A percentile compares a stretch with the other conserved stretches of the same genome.
phyloP scores from a whole-genome alignment of 2,329 filamentous ascomycete genomes.

The Phyllosticta citrichinensis region DNA sequence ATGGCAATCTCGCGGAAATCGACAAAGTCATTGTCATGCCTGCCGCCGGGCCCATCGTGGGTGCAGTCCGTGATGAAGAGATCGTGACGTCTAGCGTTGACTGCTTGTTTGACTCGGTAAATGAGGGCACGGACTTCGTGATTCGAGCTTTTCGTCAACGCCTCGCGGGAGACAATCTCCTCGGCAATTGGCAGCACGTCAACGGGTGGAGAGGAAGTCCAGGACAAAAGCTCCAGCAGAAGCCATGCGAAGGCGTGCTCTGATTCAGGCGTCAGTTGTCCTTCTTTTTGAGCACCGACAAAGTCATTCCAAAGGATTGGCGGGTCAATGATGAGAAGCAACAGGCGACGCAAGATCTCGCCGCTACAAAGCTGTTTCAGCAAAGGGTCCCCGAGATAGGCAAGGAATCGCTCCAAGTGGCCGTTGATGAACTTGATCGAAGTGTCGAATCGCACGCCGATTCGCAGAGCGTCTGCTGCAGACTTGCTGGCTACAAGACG shows the following conservation, averaged over 20 bases:
- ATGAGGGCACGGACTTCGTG: slow-evolving; percentile 46
- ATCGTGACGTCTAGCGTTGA: slow-evolving; percentile 36
- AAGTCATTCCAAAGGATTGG: slow-evolving; percentile 46
- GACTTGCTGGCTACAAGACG: slow-evolving; percentile 18
- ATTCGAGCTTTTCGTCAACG: slow-evolving; percentile 24
- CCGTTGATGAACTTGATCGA: slow-evolving; percentile 37
- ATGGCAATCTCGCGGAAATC: slow-evolving; percentile 54
- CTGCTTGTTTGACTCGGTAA: slow-evolving; percentile 39
- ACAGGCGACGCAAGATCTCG: slow-evolving; percentile 37
- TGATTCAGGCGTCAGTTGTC: slow-evolving; percentile 16
- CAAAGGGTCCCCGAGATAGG: slow-evolving; percentile 30
- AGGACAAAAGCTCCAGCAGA: slow-evolving; percentile 37
- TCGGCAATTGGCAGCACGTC: neutral
- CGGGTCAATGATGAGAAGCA: slow-evolving; percentile 41
- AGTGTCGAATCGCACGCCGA: slow-evolving; percentile 34
- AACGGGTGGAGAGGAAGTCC: neutral
- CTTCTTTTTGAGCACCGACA: slow-evolving; percentile 20
- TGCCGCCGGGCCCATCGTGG: slow-evolving; percentile 44
- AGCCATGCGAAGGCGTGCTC: slow-evolving; percentile 29
- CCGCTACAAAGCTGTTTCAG: slow-evolving; percentile 43
- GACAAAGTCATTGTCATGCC: slow-evolving; percentile 62
- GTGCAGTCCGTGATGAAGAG: neutral
- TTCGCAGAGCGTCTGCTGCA: slow-evolving; percentile 27
- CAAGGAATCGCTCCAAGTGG: slow-evolving; percentile 21
- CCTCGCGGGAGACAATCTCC: neutral